Evolutionary conservation across 768 basidiomycete genomes (phyloP), one percentile per base, ranked within the genome.

Genomic region (Rhizopogon sp.): DNA sequence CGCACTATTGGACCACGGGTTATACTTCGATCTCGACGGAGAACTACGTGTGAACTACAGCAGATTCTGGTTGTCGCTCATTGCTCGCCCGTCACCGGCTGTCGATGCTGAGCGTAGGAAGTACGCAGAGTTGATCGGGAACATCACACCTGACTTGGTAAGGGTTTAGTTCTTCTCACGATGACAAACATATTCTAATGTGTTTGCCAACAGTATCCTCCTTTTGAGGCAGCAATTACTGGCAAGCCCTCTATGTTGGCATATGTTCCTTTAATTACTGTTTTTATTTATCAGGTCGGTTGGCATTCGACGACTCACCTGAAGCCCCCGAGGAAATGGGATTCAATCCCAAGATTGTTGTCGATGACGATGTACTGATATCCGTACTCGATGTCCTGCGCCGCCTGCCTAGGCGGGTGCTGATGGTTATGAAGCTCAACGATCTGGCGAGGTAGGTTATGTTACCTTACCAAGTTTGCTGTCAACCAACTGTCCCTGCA

Each of bases 191-290:
- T 40, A n/a, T 59, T 40, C 43, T 55, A 22, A 54, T 46, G 31
- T 50, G 45, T 20, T 29, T 52, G 0, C 63, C 17, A 49, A 49
- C 22, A 95, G 89, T 98, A 97, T 66, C 90, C 93, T 8, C 80
- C 97, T 10, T 94, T 98, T 58, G 93, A 98, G 70, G 91, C 93
- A 20, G 95, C 95, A 13, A 85, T 98, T 43, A 98, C 95, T n/a
- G 88, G 86, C 58, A 50, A 43, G 57, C 58, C 33, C 31, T 46
- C 13, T n/a, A 5, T 25, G 11, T 28, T 33, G 25, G 39, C 22
- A 22, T 39, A 29, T 14, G 16, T 46, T 42, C 8, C n/a, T 43
- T n/a, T 37, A 29, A 43, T 25, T 10, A 42, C 42, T 49, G 29
- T 57, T 39, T 62, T 39, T 9, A 37, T 37, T 29, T 7, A 47